phyloP scores from a whole-genome alignment of 2,329 filamentous ascomycete species.

The Macrophomina tecta region DNA sequence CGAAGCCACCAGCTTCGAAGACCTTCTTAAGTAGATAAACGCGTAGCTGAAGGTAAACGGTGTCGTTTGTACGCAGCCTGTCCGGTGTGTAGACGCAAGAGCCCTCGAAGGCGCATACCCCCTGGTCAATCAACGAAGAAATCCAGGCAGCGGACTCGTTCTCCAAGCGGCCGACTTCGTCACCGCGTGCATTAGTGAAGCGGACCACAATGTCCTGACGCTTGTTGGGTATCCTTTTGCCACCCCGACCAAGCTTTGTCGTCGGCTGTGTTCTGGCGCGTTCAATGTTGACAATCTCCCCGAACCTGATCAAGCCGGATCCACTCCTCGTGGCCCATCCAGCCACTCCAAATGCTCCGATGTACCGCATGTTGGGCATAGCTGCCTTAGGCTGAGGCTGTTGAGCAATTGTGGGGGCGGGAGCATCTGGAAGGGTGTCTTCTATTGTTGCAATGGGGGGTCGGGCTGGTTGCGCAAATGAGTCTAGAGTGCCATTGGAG shows the following conservation, averaged over 20 bases:
- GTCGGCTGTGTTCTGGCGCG: constrained; percentile 75
- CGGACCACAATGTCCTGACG: constrained; percentile 84
- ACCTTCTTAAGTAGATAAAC: constrained; percentile 77
- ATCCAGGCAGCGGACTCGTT: constrained; percentile 92
- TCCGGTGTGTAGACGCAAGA: constrained; percentile 90
- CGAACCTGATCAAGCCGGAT: constrained; percentile 74
- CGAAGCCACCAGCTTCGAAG: constrained; percentile 70
- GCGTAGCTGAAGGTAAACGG: constrained; percentile 85
- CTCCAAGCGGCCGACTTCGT: constrained; percentile 84
- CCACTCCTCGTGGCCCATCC: constrained; percentile 93
- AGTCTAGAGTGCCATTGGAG: constrained; percentile 6
- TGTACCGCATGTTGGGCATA: constrained; percentile 71
- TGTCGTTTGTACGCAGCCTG: constrained; percentile 84
- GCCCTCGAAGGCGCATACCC: constrained; percentile 85
- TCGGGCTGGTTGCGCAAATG: neutral
- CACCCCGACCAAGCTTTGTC: constrained; percentile 48
- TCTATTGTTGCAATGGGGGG: constrained; percentile 27
- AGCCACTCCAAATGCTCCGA: constrained; percentile 89
- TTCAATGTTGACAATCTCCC: constrained; percentile 85
- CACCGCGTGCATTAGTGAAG: constrained; percentile 79
- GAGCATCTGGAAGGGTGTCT: constrained; percentile 32
- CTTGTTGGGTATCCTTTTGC: constrained; percentile 59
- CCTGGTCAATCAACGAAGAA: constrained; percentile 88
- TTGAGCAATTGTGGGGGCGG: neutral
- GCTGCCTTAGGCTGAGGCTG: constrained; percentile 32